Evolutionary conservation across 176 grass and related monocot genomes (phyloP), one percentile per base, ranked within the genome.

Genomic region (Carex kokanica): DNA sequence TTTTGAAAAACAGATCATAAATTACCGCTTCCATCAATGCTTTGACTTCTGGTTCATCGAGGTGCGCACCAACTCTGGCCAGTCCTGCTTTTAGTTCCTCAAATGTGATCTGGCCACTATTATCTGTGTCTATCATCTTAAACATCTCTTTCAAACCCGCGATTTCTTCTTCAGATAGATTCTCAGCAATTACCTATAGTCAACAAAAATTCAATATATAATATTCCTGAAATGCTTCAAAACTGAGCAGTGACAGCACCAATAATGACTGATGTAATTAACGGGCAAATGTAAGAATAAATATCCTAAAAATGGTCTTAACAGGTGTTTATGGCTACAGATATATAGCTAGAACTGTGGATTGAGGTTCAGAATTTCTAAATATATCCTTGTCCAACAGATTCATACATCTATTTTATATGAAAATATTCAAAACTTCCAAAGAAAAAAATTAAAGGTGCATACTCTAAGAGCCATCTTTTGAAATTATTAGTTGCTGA

Each of bases 51-150:
- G 80, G 80, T 27, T 82, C 80, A 52, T 65, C 20, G 13, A 82
- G 61, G 72, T 82, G 14, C 36, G 80, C 80, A 12, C 80, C 80
- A 10, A 68, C 80, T 82, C 80, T 82, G 21, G 60, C 80, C 18
- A 82, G 40, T 52, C 80, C 80, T 62, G 80, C 80, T 51, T 82
- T 82, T 12, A 82, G 80, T 66, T 82, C 80, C 63, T 82, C 80
- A 82, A 65, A 82, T 68, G 80, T 82, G 60, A 82, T 82, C 57
- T 82, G 80, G 21, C 80, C 80, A 82, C 80, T 82, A 31, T 82
- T 82, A 68, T 82, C 80, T 18, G 80, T 66, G 23, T 82, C 80
- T 82, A 82, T 82, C 80, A 82, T 82, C n/a, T 68, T 66, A 65
- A 82, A 82, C 80, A 82, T 82, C 2, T 82, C 80, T 68, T 82